Conservation (phyloP, 352 stramenopile genomes). For the Plasmopara viticola region DNA sequence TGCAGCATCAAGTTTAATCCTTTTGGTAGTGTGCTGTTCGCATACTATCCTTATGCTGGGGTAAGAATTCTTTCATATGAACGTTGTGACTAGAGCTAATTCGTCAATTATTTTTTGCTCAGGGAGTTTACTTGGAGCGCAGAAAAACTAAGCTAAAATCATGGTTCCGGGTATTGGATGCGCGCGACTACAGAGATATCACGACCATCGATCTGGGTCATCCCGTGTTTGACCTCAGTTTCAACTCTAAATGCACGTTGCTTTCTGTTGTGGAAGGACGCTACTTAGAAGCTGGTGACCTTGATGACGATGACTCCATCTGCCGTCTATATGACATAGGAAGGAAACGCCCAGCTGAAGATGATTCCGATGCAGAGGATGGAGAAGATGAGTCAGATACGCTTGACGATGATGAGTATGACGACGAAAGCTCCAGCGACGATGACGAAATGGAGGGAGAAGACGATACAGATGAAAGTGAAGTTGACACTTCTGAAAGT, state of each 20-base stretch:
- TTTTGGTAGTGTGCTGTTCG: constrained; percentile 68
- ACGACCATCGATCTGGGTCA: constrained; percentile 75
- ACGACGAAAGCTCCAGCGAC: constrained; percentile 54
- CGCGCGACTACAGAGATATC: constrained; percentile 80
- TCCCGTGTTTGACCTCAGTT: constrained; percentile 62
- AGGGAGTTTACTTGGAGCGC: constrained; percentile 54
- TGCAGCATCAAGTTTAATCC: constrained; percentile 72
- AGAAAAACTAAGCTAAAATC: constrained; percentile 68
- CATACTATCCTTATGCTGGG: constrained; percentile 69
- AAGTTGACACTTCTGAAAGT: constrained; percentile 26
- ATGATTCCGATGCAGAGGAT: constrained; percentile 84
- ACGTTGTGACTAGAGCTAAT: constrained; percentile 6
- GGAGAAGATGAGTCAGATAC: constrained; percentile 57
- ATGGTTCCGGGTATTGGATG: constrained; percentile 80
- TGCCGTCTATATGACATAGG: constrained; percentile 86
- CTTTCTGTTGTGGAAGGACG: constrained; percentile 69
- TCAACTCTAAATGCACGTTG: constrained; percentile 61
- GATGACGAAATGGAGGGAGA: constrained; percentile 27
- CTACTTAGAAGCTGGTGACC: constrained; percentile 53
- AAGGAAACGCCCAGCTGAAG: constrained; percentile 74
- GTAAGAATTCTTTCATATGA: constrained; percentile 26
- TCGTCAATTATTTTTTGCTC: constrained; percentile 3
- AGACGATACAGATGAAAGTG: constrained; percentile 39
- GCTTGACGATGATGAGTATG: constrained; percentile 75
- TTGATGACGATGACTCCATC: constrained; percentile 66